Evolutionary conservation across 345 rosid species (phyloP), one percentile per base, ranked within the genome.

Genomic region (Aquilaria malaccensis): DNA sequence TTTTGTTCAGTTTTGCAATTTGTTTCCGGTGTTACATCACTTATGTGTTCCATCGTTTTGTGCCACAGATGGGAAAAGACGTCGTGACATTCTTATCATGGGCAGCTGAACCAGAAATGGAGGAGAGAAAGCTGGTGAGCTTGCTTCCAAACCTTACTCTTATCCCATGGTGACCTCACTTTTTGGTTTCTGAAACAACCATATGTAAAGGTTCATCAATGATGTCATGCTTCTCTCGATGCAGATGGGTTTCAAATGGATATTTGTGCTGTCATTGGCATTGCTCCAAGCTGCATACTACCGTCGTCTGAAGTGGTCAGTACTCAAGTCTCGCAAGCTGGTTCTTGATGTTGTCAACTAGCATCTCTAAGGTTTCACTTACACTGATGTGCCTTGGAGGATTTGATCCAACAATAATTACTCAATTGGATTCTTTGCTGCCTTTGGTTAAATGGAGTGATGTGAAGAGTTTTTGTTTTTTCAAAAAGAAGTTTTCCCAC

Each of bases 61-160:
- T 65, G 41, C 45, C 14, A 70, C 85, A 95, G 99, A 88, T 91
- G 99, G 97, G 99, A 73, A 95, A 95, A 80, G 99, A 95, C 75
- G 88, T 95, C 6, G 95, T 86, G 30, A 41, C 96, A 53, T 88
- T 95, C 71, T 79, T 91, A 64, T 11, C 95, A 2, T 95, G 97
- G 99, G 99, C 99, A 11, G 97, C 99, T 47, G 97, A 95, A 65
- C 99, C 99, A 9, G 98, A 95, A 77, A 95, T 95, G 99, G 99
- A 95, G 77, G 99, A 95, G 73, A 81, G 99, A 75, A 95, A 95
- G 68, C 74, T 95, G 89, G 99, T 95, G 82, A 56, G 51, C 7
- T 60, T 54, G 31, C 0, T 45, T 55, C 11, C 45, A 50, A 33
- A 61, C 22, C 45, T 52, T 2, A 15, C 3, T 14, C 6, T 33